Base-by-base conservation (phyloP, 1,284 basidiomycete species). In the Exsudoporus floridanus region DNA sequence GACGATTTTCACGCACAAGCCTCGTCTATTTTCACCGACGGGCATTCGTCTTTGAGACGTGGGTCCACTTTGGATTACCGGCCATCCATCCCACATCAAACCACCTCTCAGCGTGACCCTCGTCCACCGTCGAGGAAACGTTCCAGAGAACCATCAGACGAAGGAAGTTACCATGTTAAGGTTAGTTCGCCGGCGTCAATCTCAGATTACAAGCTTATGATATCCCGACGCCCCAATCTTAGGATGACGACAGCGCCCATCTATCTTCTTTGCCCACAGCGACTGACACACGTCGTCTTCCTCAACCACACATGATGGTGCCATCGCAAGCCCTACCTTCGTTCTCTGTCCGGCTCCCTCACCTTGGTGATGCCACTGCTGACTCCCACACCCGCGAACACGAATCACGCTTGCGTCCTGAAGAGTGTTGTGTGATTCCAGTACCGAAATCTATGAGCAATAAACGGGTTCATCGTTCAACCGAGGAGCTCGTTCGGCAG, bases 111-210 rank as follows among this genome's bases (percentile, higher is more conserved):
- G 31, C 59, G 49, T 36, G 56, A 57, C 35, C 12, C 54, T 50
- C 68, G 56, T 30, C 54, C 64, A 21, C 66, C 67, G 10, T 64
- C 70, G 3, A 72, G 69, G 46, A 72, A 69, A 59, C 70, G 67
- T 37, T 70, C 69, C 9, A 70, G 67, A 40, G 70, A 72, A 49
- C 38, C 49, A 35, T 53, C 70, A 52, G 70, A 69, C 27, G 66
- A 67, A 19, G 55, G 42, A 42, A 56, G 28, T 68, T 71, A 52
- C 54, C 66, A 31, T 40, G 59, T 70, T 61, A 70, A 69, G 70
- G 67, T 69, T 54, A 56, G 67, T 65, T 45, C 47, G 19, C 49
- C 54, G 55, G 66, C 69, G 66, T 51, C 53, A 67, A 69, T 69
- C 55, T 70, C 60, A 60, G 50, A 56, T 63, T 57, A 61, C 64